Evolutionary conservation across 805 yeast species (phyloP), one percentile per base, ranked within the genome.

Genomic region (Starmerella lactis-condensi): DNA sequence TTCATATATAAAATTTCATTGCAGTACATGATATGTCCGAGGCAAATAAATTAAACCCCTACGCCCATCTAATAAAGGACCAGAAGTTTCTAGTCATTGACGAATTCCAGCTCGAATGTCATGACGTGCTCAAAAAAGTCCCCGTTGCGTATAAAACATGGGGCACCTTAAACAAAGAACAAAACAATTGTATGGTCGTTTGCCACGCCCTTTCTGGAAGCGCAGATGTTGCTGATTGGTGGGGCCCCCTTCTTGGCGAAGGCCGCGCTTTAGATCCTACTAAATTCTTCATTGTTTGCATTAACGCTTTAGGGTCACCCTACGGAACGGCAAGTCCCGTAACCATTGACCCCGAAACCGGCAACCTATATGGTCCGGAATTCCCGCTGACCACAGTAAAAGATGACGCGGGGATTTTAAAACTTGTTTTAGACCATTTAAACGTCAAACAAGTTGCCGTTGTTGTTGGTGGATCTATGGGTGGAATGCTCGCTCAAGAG

Each of bases 391-490:
- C 81, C 18, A 82, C 96, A 0, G 75, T 83, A n/a, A 69, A 92
- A 39, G 98, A 89, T 48, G 98, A 89, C 47, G 79, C 82, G 4
- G 62, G 65, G 5, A 67, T 83, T 9, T 96, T 89, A 45, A 49
- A 73, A 30, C 73, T 85, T 2, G 57, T 89, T 29, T 31, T 31
- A 14, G 94, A 83, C 42, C 69, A 72, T 4, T 54, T 89, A 28
- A 82, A 79, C 1, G 79, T 89, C n/a, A 64, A 63, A 32, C 65
- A 71, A 35, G 60, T 85, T 18, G 94, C 95, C 1, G 67, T 74
- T 31, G 91, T 76, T 12, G 68, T 89, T 35, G 98, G 98, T 24
- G 98, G 98, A 0, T 83, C 96, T 17, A 89, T 89, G 98, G 98
- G 98, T 25, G 98, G 98, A 13, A 89, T 89, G 96, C 58, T 82